Conservation (phyloP, 148 eudicot species). For the Rhododendron molle region DNA sequence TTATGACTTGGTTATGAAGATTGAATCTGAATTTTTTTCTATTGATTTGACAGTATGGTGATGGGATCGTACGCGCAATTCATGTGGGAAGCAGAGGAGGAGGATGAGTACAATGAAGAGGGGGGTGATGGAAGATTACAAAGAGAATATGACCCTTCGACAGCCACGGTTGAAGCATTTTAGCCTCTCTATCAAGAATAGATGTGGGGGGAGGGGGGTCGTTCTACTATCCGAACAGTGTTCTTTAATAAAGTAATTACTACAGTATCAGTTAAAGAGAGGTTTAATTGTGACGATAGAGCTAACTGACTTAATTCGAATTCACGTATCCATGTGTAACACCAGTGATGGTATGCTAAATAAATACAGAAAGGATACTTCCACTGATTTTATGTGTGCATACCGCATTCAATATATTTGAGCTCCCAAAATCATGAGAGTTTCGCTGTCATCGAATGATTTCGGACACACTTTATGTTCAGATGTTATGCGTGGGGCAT, state of each 20-base stretch:
- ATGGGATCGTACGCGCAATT: conserved; percentile 76
- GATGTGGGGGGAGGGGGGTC: too few species aligned
- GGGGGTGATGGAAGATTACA: background rate
- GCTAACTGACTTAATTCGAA: background rate
- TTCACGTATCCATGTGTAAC: background rate
- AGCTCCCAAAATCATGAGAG: background rate
- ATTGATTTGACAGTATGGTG: conserved; percentile 36
- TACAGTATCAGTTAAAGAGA: background rate
- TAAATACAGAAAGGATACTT: background rate
- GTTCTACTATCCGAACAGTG: background rate
- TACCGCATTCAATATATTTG: too few species aligned
- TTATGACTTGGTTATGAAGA: background rate
- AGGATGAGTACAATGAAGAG: conserved; percentile 33
- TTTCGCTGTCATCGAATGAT: too few species aligned
- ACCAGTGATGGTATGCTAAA: background rate
- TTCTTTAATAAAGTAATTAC: background rate
- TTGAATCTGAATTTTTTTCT: background rate
- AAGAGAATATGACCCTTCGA: background rate
- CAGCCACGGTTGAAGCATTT: conserved; percentile 19
- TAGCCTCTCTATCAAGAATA: background rate
- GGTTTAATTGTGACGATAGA: background rate
- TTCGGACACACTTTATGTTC: too few species aligned
- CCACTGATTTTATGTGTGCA: too few species aligned
- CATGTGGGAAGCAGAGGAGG: conserved; percentile 75
- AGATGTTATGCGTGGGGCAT: too few species aligned